A percentile compares a stretch with the other conserved stretches of the same genome.
phyloP scores from a whole-genome alignment of 1,139 yeast genomes.

The Candida neerlandica region DNA sequence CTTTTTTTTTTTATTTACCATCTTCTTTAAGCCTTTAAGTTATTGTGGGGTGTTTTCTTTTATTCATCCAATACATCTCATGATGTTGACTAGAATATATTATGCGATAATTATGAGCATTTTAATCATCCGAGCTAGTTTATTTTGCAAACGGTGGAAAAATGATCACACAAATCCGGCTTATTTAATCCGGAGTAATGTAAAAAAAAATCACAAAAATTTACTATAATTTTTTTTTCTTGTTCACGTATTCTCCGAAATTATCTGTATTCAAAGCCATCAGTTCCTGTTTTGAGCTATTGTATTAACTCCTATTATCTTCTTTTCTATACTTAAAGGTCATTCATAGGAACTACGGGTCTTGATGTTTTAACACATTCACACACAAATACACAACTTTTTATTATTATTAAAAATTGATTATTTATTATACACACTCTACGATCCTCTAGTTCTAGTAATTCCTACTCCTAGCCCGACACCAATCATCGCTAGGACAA shows the following conservation, averaged over 20 bases:
- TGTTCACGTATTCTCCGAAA: neutral
- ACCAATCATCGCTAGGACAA: conserved; percentile 44
- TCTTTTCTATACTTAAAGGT: too few species aligned
- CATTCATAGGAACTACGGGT: too few species aligned
- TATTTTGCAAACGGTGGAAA: too few species aligned
- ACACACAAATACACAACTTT: too few species aligned
- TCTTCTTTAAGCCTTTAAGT: too few species aligned
- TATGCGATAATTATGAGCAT: too few species aligned
- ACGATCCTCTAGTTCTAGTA: conserved; percentile 9
- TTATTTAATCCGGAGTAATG: neutral
- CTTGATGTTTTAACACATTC: too few species aligned
- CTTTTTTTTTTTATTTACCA: too few species aligned
- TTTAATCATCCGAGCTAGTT: too few species aligned
- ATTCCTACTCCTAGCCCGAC: conserved; percentile 36
- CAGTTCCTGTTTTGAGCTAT: neutral
- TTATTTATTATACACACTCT: neutral
- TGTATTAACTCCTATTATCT: neutral
- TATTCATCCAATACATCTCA: neutral
- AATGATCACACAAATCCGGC: neutral
- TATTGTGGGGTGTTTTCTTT: neutral
- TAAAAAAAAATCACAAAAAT: too few species aligned
- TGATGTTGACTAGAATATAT: too few species aligned
- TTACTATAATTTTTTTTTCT: too few species aligned
- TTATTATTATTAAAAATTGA: neutral
- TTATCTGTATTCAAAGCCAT: neutral